Percentiles rank a stretch among this genome's conserved stretches.
These are phyloP conservation scores for Candida ortonii DNA, from an alignment of 805 yeast species.

Conservation along the genomic window DNA sequence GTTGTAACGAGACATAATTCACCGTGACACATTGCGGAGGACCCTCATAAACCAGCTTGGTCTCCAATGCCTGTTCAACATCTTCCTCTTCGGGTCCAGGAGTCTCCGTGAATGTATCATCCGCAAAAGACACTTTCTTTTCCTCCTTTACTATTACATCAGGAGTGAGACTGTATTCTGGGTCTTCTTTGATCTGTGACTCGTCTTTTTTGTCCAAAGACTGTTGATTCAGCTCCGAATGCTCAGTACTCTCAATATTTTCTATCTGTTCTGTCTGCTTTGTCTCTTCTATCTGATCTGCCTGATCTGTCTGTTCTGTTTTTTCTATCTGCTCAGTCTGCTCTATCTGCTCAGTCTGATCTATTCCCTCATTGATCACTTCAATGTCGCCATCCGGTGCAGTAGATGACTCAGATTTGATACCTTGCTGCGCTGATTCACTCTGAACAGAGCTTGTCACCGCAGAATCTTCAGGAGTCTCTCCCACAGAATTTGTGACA, in stretches of 20 bases:
- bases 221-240: no score
- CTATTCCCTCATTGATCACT: constrained; percentile 2
- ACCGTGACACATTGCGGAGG: constrained; percentile 62
- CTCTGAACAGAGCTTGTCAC: no score
- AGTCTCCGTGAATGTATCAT: constrained; percentile 4
- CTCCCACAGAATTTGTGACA: no score
- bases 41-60: constrained; percentile 49
- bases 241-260: neutral
- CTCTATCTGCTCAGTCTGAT: neutral
- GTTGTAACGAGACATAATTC: constrained; percentile 52
- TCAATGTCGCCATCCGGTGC: constrained; percentile 1
- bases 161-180: no score
- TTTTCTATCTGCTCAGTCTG: constrained; percentile 1
- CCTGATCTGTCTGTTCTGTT: no score
- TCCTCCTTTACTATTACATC: no score
- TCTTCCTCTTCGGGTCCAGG: constrained; percentile 1
- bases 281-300: neutral
- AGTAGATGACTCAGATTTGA: no score
- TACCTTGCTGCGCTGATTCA: no score
- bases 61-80: constrained; percentile 4
- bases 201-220: no score
- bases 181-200: no score
- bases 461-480: no score
- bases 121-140: constrained; percentile 16
- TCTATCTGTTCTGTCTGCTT: constrained; percentile 1